phyloP scores from a whole-genome alignment of 208 protist genomes.

The Wallacemonas sp. region DNA sequence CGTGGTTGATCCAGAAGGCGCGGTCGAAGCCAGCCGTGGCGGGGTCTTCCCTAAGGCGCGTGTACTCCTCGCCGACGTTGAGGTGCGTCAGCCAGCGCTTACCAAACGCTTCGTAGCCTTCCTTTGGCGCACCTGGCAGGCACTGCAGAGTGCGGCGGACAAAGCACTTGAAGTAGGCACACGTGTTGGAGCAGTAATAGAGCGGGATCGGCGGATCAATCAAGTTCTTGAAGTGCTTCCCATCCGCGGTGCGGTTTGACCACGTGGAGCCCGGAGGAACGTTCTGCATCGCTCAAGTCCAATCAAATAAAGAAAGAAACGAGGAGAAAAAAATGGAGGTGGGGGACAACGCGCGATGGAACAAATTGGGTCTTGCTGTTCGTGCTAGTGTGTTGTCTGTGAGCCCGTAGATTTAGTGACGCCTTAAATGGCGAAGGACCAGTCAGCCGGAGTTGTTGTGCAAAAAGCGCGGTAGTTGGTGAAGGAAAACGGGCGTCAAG shows the following conservation, averaged over 20 bases:
- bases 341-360: no score
- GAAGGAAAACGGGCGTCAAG: neutral
- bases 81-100: slow-evolving; percentile 35
- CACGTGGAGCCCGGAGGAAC: slow-evolving; percentile 31
- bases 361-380: no score
- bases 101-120: slow-evolving; percentile 47
- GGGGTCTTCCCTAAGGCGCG: slow-evolving; percentile 14
- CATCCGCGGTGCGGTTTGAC: slow-evolving; percentile 47
- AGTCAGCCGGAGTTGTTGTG: no score
- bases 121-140: slow-evolving; percentile 23
- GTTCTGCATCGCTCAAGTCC: neutral
- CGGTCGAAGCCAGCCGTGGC: slow-evolving; percentile 19
- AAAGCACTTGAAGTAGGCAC: neutral
- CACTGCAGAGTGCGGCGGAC: neutral
- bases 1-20: slow-evolving; percentile 84
- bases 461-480: no score
- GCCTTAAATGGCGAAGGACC: no score
- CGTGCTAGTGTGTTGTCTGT: no score
- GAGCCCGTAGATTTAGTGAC: no score
- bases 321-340: slow-evolving; percentile 5
- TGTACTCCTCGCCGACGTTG: slow-evolving; percentile 33
- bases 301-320: neutral
- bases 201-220: slow-evolving; percentile 11
- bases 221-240: slow-evolving; percentile 65
- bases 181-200: slow-evolving; percentile 5